Evolutionary conservation across 352 stramenopile species (phyloP), one percentile per base, ranked within the genome.

Genomic region (Globisporangium nunn): DNA sequence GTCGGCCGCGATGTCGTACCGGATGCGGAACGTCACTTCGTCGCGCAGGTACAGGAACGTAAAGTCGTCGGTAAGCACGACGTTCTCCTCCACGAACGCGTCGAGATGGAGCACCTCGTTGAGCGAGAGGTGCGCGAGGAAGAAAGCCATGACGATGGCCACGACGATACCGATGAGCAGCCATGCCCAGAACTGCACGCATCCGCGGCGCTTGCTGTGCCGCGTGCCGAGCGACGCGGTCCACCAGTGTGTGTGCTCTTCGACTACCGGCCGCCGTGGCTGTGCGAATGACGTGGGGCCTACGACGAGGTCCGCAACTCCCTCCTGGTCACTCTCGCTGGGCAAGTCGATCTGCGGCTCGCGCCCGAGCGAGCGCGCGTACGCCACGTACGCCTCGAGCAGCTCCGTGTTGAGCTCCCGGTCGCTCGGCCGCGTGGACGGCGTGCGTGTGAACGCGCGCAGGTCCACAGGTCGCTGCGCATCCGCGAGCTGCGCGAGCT

Each of bases 301-400:
- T 0, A 50, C 47, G 28, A 57, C 52, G 0, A 66, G 48, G 1
- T 56, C 58, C 0, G 74, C 60, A 0, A 67, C 62, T 48, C 68
- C 52, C 8, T 68, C 63, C 1, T 57, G 56, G 17, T 67, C 41
- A 71, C 81, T 72, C 75, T 98, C 61, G 15, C 61, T 30, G 77
- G 77, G 77, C 76, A 97, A 91, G 2, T 93, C 80, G 64, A 99
- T 87, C 48, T 82, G 75, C 1, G 78, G 77, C 54, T 81, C 68
- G 45, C 90, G 74, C 2, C 78, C 85, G 64, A 97, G 91, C 39
- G 95, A 87, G 56, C 85, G 92, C 55, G 98, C 79, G 69, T 98
- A 98, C 29, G 96, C 81, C 4, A 98, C 70, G 65, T 96, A 96
- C 29, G 95, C 95, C 66, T 99, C 93, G 49, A 98, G 66, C 10